phyloP scores from a whole-genome alignment of 2,329 filamentous ascomycete genomes.

The Ceratocystis cubensis region DNA sequence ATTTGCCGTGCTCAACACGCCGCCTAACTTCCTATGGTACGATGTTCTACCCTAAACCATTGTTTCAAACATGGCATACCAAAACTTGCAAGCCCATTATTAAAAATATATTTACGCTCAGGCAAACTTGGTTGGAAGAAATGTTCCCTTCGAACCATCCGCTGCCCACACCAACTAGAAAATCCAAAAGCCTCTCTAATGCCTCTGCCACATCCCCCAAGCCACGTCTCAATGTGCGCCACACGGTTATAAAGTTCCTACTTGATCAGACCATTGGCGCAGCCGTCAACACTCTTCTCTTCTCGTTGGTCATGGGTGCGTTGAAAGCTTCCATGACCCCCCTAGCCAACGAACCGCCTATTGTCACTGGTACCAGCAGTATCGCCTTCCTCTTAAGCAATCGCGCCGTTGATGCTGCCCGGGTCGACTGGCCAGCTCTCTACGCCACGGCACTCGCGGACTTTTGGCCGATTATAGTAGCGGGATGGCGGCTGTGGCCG shows the following conservation, averaged over 20 bases:
- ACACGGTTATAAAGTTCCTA: slow-evolving; percentile 53
- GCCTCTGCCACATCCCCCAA: slow-evolving; percentile 27
- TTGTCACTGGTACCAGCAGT: slow-evolving; percentile 23
- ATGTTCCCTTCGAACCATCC: slow-evolving; percentile 51
- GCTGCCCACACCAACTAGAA: slow-evolving; percentile 27
- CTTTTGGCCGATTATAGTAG: slow-evolving; percentile 51
- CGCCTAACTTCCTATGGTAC: slow-evolving; percentile 74
- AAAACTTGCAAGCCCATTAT: no score
- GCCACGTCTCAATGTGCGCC: slow-evolving; percentile 37
- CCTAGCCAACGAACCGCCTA: slow-evolving; percentile 26
- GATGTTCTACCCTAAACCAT: neutral
- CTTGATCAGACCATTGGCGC: slow-evolving; percentile 60
- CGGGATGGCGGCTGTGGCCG: slow-evolving; percentile 60
- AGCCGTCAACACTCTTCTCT: slow-evolving; percentile 51
- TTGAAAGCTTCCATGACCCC: slow-evolving; percentile 39
- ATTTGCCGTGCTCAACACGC: slow-evolving; percentile 60
- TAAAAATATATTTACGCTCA: slow-evolving; percentile 26
- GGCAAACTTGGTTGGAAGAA: slow-evolving; percentile 64
- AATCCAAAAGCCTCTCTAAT: slow-evolving; percentile 32
- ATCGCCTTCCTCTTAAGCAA: slow-evolving; percentile 30
- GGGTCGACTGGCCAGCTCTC: slow-evolving; percentile 36
- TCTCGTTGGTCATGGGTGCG: slow-evolving; percentile 46
- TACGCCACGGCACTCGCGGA: slow-evolving; percentile 38
- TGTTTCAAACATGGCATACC: no score
- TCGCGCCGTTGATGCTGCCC: slow-evolving; percentile 33